Base-by-base conservation (phyloP, 2,329 filamentous ascomycete species). In the Ceratocystis huliohia region DNA sequence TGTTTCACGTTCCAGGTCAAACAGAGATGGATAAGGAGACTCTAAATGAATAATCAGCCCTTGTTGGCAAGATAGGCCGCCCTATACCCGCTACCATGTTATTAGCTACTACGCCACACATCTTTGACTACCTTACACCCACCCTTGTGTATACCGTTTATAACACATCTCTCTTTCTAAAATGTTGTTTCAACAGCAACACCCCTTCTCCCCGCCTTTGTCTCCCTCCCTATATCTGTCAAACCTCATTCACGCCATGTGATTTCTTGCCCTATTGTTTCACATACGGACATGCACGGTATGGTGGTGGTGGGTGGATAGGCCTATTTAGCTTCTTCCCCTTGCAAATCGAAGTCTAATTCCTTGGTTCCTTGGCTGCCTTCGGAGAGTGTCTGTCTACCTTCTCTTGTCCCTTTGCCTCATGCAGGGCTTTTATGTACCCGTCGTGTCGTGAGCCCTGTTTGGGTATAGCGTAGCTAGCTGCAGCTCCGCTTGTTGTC, bases 171-270 rank as follows among this genome's bases (percentile, higher is more conserved):
- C 37, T 13, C 37, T 13, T 41, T 41, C 37, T 41, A 4, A 22
- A 48, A 48, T 48, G 46, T 4, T 4, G 46, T 48, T 22, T 48
- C 46, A 48, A 48, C 46, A 48, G 46, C 46, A 56, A 22, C 50
- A n/a, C n/a, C 3, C 46, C n/a, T 3, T 13, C 48, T 22, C 48
- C 22, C 48, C 48, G 7, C 22, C 48, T 10, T 22, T n/a, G 48
- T n/a, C 48, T 53, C 50, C 22, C 20, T 57, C 53, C 53, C 53
- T 30, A 15, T 22, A 30, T 57, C 53, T 57, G 53, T 57, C 53
- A 50, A 50, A n/a, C 48, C 48, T 41, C 37, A 41, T 41, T 41
- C 48, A 57, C 30, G 25, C 20, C 25, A 57, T 57, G 50, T 56
- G 50, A 56, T 56, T n/a, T 57, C 22, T 15, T 28, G 53, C n/a